These are phyloP conservation scores for Geotrichum bryndzae DNA, from an alignment of 1,139 yeast species.

Conservation along the genomic window DNA sequence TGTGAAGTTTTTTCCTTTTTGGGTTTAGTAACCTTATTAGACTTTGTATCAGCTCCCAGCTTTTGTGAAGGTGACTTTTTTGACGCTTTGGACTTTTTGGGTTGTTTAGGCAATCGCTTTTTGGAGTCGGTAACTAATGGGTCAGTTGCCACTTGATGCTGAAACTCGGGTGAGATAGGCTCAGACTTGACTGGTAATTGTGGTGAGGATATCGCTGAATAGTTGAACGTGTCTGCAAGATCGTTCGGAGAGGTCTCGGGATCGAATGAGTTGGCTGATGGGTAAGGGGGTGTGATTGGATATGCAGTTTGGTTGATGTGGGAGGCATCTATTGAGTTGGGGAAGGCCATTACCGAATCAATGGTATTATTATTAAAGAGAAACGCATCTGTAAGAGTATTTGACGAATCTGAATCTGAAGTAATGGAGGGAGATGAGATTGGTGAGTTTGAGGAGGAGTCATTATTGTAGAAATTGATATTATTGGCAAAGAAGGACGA, in stretches of 20 bases:
- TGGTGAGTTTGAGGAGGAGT: slow-evolving; percentile 6
- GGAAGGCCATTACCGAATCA: neutral
- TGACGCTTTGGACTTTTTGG: neutral
- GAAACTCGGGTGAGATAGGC: neutral
- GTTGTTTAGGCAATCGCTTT: neutral
- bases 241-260: slow-evolving; percentile 14
- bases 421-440: neutral
- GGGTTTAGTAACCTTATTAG: slow-evolving; percentile 31
- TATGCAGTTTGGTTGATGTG: neutral
- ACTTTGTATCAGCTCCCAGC: slow-evolving; percentile 17
- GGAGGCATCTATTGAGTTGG: neutral
- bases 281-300: neutral
- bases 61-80: neutral
- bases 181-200: slow-evolving; percentile 6
- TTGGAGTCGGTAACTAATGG: neutral
- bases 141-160: neutral
- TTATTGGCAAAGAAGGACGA: neutral
- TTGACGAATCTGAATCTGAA: slow-evolving; percentile 5
- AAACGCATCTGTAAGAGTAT: neutral
- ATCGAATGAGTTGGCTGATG: slow-evolving; percentile 2
- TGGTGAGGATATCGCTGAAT: neutral
- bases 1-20: slow-evolving; percentile 58
- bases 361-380: neutral
- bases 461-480: neutral
- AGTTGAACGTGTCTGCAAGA: slow-evolving; percentile 3